These are phyloP conservation scores for Tetrapisispora namnaoensis DNA, from an alignment of 805 yeast genomes.

Conservation along the genomic window DNA sequence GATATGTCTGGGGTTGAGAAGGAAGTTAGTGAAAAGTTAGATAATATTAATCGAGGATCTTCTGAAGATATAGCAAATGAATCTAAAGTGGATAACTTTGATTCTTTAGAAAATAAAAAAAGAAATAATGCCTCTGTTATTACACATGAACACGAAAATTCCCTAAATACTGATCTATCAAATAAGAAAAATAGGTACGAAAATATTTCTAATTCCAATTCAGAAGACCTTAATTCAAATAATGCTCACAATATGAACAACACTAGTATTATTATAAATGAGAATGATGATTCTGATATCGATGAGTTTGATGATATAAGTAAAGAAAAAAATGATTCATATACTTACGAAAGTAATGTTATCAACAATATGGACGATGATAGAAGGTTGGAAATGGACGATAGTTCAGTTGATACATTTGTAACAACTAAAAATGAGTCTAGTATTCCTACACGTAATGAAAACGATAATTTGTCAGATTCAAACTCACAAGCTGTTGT, in stretches of 20 bases:
- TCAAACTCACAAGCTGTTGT: not conserved
- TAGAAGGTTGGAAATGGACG: constrained; percentile 17
- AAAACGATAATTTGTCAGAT: not conserved
- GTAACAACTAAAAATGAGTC: not conserved
- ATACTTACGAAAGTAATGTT: constrained; percentile 9
- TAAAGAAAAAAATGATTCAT: constrained; percentile 8
- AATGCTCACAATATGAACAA: not conserved
- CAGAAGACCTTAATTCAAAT: not conserved
- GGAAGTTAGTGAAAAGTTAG: not conserved
- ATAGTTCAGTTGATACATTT: constrained; percentile 20
- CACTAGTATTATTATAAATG: not conserved
- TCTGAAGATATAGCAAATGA: not conserved
- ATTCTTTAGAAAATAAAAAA: not conserved
- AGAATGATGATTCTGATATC: constrained; percentile 4
- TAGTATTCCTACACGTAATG: not conserved
- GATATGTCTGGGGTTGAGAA: not conserved
- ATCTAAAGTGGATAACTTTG: not conserved
- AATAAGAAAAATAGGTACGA: not conserved
- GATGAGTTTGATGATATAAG: constrained; percentile 11
- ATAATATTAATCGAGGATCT: not conserved
- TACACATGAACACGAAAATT: not conserved
- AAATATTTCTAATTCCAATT: not conserved
- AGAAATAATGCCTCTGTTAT: not conserved
- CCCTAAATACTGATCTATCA: not conserved
- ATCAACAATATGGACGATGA: constrained; percentile 7